A percentile compares a stretch with the other conserved stretches of the same genome.
phyloP scores from a whole-genome alignment of 805 yeast genomes.

The Candida michaelii region DNA sequence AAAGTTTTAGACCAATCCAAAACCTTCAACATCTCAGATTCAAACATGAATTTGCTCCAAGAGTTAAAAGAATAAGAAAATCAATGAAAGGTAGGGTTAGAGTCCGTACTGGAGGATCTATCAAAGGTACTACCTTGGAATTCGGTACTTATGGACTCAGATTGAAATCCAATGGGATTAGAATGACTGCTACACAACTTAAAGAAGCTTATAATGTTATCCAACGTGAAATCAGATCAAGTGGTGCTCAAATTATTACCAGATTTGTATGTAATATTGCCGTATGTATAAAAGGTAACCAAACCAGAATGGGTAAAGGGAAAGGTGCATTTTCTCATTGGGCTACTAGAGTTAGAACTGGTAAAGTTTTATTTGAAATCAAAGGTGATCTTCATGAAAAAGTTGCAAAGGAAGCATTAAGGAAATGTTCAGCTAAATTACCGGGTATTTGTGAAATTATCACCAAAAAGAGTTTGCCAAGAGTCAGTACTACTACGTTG shows the following conservation, averaged over 20 bases:
- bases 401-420: conserved; percentile 84
- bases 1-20: not conserved
- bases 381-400: conserved; percentile 79
- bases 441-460: conserved; percentile 93
- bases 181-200: conserved; percentile 84
- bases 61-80: conserved; percentile 65
- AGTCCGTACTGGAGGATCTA: conserved; percentile 92
- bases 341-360: conserved; percentile 96
- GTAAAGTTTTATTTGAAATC: conserved; percentile 87
- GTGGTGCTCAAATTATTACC: conserved; percentile 72
- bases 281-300: conserved; percentile 95
- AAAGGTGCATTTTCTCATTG: conserved; percentile 97
- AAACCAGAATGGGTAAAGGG: conserved; percentile 99
- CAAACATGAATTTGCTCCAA: conserved; percentile 76
- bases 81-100: conserved; percentile 93
- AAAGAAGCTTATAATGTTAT: conserved; percentile 88
- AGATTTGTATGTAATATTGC: conserved; percentile 84
- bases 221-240: conserved; percentile 78
- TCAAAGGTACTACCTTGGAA: conserved; percentile 78
- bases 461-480: conserved; percentile 58
- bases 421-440: conserved; percentile 86
- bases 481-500: conserved; percentile 67
- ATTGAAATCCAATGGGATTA: conserved; percentile 80
- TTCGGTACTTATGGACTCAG: conserved; percentile 87
- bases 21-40: conserved; percentile 32